phyloP scores from a whole-genome alignment of 768 basidiomycete species.

The Lactifluus volemus region DNA sequence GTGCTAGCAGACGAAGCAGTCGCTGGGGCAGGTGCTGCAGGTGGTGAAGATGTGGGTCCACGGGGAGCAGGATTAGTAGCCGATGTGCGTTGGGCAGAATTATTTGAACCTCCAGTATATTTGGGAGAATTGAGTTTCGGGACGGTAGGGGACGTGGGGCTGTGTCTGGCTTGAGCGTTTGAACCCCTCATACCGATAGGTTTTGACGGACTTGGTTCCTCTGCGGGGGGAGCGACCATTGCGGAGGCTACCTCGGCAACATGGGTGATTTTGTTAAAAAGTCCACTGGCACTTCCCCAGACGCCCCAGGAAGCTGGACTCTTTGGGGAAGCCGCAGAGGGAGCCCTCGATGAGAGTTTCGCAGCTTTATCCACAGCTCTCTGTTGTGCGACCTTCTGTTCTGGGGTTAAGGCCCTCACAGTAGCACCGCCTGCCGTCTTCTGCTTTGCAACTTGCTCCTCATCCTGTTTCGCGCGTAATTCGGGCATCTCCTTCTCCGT shows the following conservation, averaged over 20 bases:
- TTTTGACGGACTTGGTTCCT: background rate
- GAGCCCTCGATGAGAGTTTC: background rate
- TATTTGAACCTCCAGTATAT: background rate
- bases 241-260: background rate
- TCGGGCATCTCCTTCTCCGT: background rate
- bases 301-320: conserved; percentile 4
- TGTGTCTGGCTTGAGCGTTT: background rate
- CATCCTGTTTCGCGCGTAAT: background rate
- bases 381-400: background rate
- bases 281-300: background rate
- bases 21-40: background rate
- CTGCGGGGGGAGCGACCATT: background rate
- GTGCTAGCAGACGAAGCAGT: background rate
- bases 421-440: too few relatives aligned
- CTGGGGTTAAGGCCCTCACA: background rate
- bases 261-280: background rate
- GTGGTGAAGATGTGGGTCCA: background rate
- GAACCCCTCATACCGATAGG: background rate
- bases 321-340: background rate
- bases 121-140: background rate
- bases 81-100: background rate
- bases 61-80: background rate
- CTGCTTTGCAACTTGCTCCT: background rate
- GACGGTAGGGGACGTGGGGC: background rate
- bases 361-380: background rate